These are phyloP conservation scores for Cercophora samala DNA, from an alignment of 495 filamentous ascomycete species.

Conservation along the genomic window DNA sequence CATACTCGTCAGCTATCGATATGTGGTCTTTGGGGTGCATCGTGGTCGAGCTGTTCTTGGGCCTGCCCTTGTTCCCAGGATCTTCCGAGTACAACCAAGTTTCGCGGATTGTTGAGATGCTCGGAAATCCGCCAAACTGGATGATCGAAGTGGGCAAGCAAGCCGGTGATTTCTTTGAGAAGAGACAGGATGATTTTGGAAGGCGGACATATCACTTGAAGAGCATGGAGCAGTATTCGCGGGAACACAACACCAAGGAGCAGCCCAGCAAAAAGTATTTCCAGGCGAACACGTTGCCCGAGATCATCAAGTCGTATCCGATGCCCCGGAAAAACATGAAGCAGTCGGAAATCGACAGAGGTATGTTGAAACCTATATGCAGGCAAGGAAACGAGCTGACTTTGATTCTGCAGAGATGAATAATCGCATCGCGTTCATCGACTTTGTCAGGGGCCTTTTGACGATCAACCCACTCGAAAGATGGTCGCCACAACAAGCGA, in stretches of 20 bases:
- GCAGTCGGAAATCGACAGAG: conserved; percentile 90
- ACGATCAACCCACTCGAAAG: conserved; percentile 95
- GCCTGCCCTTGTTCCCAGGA: conserved; percentile 91
- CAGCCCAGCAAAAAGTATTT: conserved; percentile 99
- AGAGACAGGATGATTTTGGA: conserved; percentile 83
- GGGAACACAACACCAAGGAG: conserved; percentile 93
- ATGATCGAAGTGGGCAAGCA: conserved; percentile 99
- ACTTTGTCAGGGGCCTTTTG: conserved; percentile 93
- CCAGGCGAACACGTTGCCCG: conserved; percentile 84
- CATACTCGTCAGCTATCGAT: conserved; percentile 97
- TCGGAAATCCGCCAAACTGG: conserved; percentile 94
- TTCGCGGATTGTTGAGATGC: conserved; percentile 95
- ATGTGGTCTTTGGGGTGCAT: conserved; percentile 99
- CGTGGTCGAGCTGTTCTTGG: conserved; percentile 95
- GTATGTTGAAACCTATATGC: conserved; percentile 48
- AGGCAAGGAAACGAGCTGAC: conserved; percentile 2
- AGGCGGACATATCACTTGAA: conserved; percentile 88
- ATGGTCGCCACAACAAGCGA: conserved; percentile 98
- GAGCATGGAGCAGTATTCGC: conserved; percentile 93
- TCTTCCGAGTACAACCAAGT: conserved; percentile 99
- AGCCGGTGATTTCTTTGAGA: conserved; percentile 96
- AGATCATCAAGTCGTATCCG: conserved; percentile 94
- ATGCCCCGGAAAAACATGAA: conserved; percentile 99
- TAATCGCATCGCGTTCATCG: conserved; percentile 96
- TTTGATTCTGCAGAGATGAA: conserved; percentile 72